Conservation (phyloP, 2,329 filamentous ascomycete genomes). For the Aspergillus sojae region DNA sequence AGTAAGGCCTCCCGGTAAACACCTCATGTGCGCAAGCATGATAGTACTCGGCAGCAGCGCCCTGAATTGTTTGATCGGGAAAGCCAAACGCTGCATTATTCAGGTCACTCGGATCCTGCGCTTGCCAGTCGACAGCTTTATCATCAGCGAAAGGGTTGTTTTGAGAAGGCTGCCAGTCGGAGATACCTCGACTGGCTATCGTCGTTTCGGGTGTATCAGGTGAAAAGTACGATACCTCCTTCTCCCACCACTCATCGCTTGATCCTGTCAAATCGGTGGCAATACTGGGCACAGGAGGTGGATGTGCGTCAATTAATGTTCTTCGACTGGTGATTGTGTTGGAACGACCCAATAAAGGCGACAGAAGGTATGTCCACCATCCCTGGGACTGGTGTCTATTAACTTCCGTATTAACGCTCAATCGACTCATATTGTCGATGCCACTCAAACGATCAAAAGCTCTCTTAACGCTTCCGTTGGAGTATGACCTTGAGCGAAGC, state of each 20-base stretch:
- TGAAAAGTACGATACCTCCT: conserved; percentile 32
- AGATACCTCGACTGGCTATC: conserved; percentile 15
- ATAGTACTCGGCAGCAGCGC: conserved; percentile 45
- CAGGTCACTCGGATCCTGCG: not conserved
- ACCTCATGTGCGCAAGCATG: conserved; percentile 50
- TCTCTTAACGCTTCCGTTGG: conserved; percentile 33
- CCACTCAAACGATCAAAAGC: conserved; percentile 32
- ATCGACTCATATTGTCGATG: conserved; percentile 13
- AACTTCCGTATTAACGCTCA: conserved; percentile 40
- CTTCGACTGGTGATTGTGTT: conserved; percentile 36
- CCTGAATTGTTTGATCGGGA: conserved; percentile 30
- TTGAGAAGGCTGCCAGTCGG: conserved; percentile 23
- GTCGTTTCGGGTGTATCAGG: conserved; percentile 33
- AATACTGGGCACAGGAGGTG: conserved; percentile 32
- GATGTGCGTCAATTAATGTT: conserved; percentile 25
- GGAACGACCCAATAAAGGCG: conserved; percentile 45
- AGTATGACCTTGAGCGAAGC: conserved; percentile 27
- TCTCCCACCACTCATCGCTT: conserved; percentile 33
- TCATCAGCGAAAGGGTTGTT: conserved; percentile 21
- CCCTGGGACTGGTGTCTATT: conserved; percentile 49
- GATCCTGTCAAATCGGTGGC: conserved; percentile 19
- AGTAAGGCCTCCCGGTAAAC: conserved; percentile 44
- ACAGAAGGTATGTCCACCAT: conserved; percentile 54
- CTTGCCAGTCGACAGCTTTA: conserved; percentile 11
- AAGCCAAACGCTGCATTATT: conserved; percentile 29